Conservation (phyloP, 805 yeast species). For the Wickerhamiella allomyrinae region DNA sequence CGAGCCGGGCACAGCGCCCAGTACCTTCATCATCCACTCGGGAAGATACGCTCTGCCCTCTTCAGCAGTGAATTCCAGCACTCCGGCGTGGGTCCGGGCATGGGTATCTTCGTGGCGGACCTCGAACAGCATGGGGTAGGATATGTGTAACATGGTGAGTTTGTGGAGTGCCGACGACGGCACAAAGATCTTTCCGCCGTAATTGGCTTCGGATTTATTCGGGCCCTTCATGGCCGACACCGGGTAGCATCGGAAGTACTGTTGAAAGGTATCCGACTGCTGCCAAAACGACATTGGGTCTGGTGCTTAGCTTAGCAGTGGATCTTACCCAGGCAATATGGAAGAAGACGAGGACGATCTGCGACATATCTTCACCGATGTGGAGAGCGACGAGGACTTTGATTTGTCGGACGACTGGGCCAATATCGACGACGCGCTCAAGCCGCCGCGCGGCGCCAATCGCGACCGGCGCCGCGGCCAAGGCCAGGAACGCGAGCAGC, state of each 20-base stretch:
- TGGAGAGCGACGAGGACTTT: slow-evolving; percentile 33
- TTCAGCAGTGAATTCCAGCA: slow-evolving; percentile 88
- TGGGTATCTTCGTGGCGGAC: slow-evolving; percentile 50
- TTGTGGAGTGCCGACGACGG: slow-evolving; percentile 89
- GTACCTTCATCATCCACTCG: slow-evolving; percentile 86
- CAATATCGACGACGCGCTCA: slow-evolving; percentile 3
- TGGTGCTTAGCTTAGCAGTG: neutral
- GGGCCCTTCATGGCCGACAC: slow-evolving; percentile 75
- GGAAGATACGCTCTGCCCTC: slow-evolving; percentile 94
- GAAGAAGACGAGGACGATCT: slow-evolving; percentile 1
- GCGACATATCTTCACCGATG: slow-evolving; percentile 25
- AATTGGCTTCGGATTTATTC: slow-evolving; percentile 47
- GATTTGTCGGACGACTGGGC: slow-evolving; percentile 1
- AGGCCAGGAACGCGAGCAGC: slow-evolving; percentile 13
- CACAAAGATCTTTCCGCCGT: slow-evolving; percentile 87
- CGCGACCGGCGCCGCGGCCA: slow-evolving; percentile 1
- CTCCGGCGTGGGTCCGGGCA: slow-evolving; percentile 74
- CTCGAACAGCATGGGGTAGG: slow-evolving; percentile 93
- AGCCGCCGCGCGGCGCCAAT: neutral
- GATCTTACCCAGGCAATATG: neutral
- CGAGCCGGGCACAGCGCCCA: slow-evolving; percentile 64
- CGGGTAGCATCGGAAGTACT: slow-evolving; percentile 85
- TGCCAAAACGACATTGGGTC: neutral
- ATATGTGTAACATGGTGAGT: slow-evolving; percentile 72
- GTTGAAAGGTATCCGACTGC: slow-evolving; percentile 48